Base-by-base conservation (phyloP, 2,329 filamentous ascomycete genomes). In the Metarhizium guizhouense region DNA sequence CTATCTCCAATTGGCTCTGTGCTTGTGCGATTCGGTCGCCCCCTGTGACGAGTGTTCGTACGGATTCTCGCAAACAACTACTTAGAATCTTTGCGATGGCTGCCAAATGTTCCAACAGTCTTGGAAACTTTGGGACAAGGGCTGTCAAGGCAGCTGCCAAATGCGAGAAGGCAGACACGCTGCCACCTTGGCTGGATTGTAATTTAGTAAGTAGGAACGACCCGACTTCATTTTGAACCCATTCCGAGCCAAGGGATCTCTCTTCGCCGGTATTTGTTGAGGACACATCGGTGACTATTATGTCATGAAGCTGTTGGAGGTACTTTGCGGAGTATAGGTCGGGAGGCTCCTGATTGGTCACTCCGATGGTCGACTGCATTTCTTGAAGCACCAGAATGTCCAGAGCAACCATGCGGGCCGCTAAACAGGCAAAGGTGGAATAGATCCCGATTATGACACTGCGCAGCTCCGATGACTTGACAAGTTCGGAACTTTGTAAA, bases 331-430 rank as follows among this genome's bases (percentile, higher is more conserved):
- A 64, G 30, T 66, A 61, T 25, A 72, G 54, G 6, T 63, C 62
- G n/a, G 65, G 63, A n/a, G 47, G 13, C 3, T 55, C 55, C 13
- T 61, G 60, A 30, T 57, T 57, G 40, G 57, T 55, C 13, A 29
- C 16, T 2, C 42, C 30, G 13, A 29, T 32, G 18, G 42, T 42
- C 25, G 57, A 20, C 25, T 57, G 54, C 16, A 59, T 57, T 14
- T 64, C 62, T 43, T 59, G 58, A 7, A 67, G 32, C 8, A 54
- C 59, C 11, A 57, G 48, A 43, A 57, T 56, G 62, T 86, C 83
- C 58, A 82, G 67, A 14, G 69, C 64, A 53, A 84, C 67, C 57
- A 84, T 78, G 57, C 74, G 74, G 13, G 76, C 78, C 1, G 80
- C 70, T 48, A 86, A 64, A 56, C 67, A 73, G n/a, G 79, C 73